Base-by-base conservation (phyloP, 305 asterid genomes). In the Fraxinus greggii region DNA sequence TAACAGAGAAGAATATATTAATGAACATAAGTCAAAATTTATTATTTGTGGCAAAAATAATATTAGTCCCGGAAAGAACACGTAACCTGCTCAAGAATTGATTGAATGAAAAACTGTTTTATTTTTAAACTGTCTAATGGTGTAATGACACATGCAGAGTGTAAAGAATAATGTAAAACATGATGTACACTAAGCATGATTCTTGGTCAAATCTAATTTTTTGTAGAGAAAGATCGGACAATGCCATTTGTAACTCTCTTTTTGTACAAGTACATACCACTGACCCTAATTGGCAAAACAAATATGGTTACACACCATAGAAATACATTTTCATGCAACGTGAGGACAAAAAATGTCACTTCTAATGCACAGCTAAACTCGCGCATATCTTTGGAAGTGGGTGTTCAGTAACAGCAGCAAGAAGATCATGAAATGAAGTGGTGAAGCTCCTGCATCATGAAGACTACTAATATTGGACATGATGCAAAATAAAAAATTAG, bases 201-300 rank as follows among this genome's bases (percentile, higher is more conserved):
- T 28, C 31, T 28, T 28, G 31, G 31, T 28, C 31, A n/a, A n/a
- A n/a, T n/a, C 31, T 28, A 28, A 28, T 28, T 28, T 28, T 28
- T 28, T 2, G 1, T 1, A 28, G 31, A 28, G 31, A 28, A 28
- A 28, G 31, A 28, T 28, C 31, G 31, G 31, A 28, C 31, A 28
- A 28, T 28, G 31, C 31, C 31, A 28, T 28, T 28, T 28, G 31
- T 28, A 28, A 28, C 31, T 28, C 31, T 28, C 31, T 28, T 28
- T 28, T 28, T 28, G 31, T 28, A 1, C 31, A 28, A 59, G 36
- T 38, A 81, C 63, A 82, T 69, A 76, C 48, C 67, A 82, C 79
- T n/a, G 33, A 38, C 35, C 77, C 51, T 56, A 61, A 12, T 72
- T 8, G 76, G 80, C 80, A 70, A 42, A 42, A 76, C 73, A 73